Evolutionary conservation across 2,329 filamentous ascomycete genomes (phyloP), one percentile per base, ranked within the genome.

Genomic region (Arthrocladium fulminans): DNA sequence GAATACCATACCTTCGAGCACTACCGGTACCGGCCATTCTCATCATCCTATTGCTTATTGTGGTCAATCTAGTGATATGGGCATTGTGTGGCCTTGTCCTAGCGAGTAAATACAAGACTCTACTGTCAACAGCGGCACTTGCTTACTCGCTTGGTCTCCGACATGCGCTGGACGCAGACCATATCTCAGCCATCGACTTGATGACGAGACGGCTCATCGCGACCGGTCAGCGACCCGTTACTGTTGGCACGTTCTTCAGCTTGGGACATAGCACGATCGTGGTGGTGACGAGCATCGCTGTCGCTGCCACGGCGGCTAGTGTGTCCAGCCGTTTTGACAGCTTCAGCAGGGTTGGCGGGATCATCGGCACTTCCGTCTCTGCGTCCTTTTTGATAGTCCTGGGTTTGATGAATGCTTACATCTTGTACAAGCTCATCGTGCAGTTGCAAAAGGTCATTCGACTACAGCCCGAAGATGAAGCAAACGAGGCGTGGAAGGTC

Each of bases 81-180:
- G 67, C 73, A 42, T 74, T 71, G 19, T 73, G 74, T 8, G 78
- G 72, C 8, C 71, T 81, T 52, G 73, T 82, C 2, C 49, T 57
- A 3, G 47, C 51, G 5, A 51, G 32, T 12, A 19, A 37, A 17
- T 49, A 51, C 30, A 51, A 45, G 7, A 24, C 62, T 51, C 76
- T 96, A 53, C 79, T 89, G 43, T 85, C 85, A 1, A 83, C 88
- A 2, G 87, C 88, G 1, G 81, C 89, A 1, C 77, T 97, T 1
- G 83, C 89, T 22, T 97, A 94, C 65, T 87, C 87, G 0, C 77
- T 97, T 9, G 90, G 90, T 2, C 76, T 97, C 10, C 84, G 90
- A 35, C 90, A 97, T 72, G 90, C 90, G n/a, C 79, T 97, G 38
- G 92, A 97, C 61, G 92, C 90, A n/a, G 90, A 97, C 67, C 92